Conservation (phyloP, 176 grass and related monocot species). For the Carex myosuroides region DNA sequence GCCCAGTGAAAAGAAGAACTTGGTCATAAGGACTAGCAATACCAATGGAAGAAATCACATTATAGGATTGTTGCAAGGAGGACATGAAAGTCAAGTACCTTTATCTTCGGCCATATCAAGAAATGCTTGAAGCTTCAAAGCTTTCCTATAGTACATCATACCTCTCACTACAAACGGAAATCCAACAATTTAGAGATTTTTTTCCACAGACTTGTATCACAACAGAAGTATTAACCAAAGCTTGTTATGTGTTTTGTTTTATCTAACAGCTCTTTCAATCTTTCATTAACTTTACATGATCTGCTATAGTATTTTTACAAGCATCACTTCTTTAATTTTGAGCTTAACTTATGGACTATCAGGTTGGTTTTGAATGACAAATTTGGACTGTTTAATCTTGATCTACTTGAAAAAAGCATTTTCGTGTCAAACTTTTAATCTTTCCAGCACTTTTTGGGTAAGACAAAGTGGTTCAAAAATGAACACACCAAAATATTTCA, state of each 20-base stretch:
- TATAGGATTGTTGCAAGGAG: neutral
- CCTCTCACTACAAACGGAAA: constrained; percentile 65
- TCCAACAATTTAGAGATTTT: constrained; percentile 18
- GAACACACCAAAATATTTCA: neutral
- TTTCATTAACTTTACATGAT: neutral
- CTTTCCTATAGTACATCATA: constrained; percentile 98
- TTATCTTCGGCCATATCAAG: constrained; percentile 79
- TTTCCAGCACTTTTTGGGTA: neutral
- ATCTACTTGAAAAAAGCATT: neutral
- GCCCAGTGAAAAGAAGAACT: constrained; percentile 15
- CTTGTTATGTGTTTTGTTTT: neutral
- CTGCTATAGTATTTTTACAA: neutral
- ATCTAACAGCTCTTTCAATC: neutral
- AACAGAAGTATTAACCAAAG: neutral
- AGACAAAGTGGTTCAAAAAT: neutral
- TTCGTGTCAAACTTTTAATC: neutral
- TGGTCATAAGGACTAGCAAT: constrained; percentile 9
- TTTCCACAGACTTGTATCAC: neutral
- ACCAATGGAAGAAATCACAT: neutral
- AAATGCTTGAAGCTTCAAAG: constrained; percentile 93
- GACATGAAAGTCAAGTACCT: constrained; percentile 36
- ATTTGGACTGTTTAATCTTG: neutral
- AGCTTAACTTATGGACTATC: neutral
- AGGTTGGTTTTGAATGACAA: neutral
- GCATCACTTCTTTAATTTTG: neutral